Base-by-base conservation (phyloP, 139 green algal genomes). In the Chlamydomonas eustigma region DNA sequence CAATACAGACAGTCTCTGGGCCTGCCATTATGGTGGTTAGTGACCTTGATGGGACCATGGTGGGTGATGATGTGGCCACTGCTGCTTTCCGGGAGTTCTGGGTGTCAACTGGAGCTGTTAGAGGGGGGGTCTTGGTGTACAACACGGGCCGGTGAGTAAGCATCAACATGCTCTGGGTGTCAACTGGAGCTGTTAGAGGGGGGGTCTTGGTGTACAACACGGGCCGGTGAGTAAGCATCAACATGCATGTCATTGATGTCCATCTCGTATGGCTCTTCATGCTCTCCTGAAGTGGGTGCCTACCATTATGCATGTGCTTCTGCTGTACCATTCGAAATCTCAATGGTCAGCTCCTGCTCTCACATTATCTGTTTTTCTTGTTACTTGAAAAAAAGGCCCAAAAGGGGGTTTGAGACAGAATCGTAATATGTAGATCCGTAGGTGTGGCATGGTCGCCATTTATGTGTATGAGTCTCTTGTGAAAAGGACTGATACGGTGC, bases 61-160 rank as follows among this genome's bases (percentile, higher is more conserved):
- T 72, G 28, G 65, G 65, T 34, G 65, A 72, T 34, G 91, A 96
- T 68, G 79, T 34, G 1, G 84, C 82, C 4, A 92, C 88, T 1
- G 67, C 65, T 3, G 85, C 76, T 0, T 97, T 97, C 84, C 82
- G 58, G 25, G n/a, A 82, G 2, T 95, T 91, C 78, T 96, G 91
- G 91, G 85, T 93, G 75, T 74, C 89, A 18, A 1, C 88, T 87
- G 76, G 78, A n/a, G 28, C 71, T 58, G 24, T 39, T 2, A 36
- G 75, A 18, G 81, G 84, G 38, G 76, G 83, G 30, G 74, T 87
- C 71, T 88, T 96, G 24, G 90, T 94, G 31, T 96, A 94, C 84
- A 92, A 90, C 85, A 97, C 90, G 1, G 92, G 92, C 6, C 77
- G 92, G 78, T 87, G 74, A 37, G 80, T 34, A 50, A 3, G 32